Evolutionary conservation across 2,329 filamentous ascomycete species (phyloP), one percentile per base, ranked within the genome.

Genomic region (Ophiostoma piceae): DNA sequence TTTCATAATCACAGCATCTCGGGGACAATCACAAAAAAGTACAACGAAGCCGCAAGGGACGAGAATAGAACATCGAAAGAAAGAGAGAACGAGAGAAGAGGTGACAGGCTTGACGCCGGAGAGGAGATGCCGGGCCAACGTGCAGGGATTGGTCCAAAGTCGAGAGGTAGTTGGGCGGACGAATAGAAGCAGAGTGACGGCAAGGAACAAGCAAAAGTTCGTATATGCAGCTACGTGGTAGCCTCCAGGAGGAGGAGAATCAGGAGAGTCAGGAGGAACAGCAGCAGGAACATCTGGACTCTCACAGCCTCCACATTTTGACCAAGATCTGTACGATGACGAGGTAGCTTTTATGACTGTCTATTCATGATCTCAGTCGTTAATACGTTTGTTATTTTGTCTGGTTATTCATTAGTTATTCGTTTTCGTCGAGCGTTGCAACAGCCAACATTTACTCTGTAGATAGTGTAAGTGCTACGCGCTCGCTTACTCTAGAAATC

Each of bases 51-150:
- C 16, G 39, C 39, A n/a, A 8, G 22, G n/a, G 22, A 57, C 51
- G 51, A 57, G 2, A 14, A 57, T 57, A 57, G 11, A 29, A 29
- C 26, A 29, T 29, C 26, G 26, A 29, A 29, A 29, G 26, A 47
- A 47, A 41, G 39, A 41, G 12, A n/a, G 19, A n/a, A 51, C 35
- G 35, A 35, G 35, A 5, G 8, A 35, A 35, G 35, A 35, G 35
- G n/a, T 57, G 51, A 26, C 51, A 57, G 51, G 22, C 51, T 26
- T 26, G n/a, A 26, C 16, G 4, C 51, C 51, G 51, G 51, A 57
- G 51, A 57, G 51, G 16, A 57, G 51, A 57, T 57, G 51, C 51
- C 51, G 51, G 51, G 51, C 51, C 51, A 57, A 57, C 51, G 9
- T 29, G 26, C 26, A 29, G 26, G 26, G 26, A 29, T 29, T 29